Conservation (phyloP, 1,139 yeast species). For the Pichia sp. region DNA sequence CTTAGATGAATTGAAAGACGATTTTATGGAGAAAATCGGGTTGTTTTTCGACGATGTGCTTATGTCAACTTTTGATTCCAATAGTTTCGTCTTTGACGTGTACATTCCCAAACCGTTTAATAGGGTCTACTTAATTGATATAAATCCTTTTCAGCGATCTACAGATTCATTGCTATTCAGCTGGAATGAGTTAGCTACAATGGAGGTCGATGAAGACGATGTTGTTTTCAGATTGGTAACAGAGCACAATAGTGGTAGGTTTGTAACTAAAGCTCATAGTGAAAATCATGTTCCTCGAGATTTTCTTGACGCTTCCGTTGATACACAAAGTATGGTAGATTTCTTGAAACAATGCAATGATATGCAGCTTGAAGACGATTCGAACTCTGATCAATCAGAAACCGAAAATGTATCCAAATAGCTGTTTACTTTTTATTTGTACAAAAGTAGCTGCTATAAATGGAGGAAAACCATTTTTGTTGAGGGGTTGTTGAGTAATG, state of each 20-base stretch:
- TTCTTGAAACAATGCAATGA: conserved; percentile 54
- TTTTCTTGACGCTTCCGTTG: conserved; percentile 72
- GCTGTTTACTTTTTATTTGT: not conserved
- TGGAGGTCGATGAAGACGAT: conserved; percentile 27
- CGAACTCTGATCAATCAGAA: not conserved
- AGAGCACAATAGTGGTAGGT: conserved; percentile 59
- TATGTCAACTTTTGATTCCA: conserved; percentile 43
- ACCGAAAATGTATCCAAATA: conserved; percentile 4
- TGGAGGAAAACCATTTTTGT: too few relatives aligned
- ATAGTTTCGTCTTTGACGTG: conserved; percentile 63
- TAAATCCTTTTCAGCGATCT: conserved; percentile 74
- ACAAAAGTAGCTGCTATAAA: too few relatives aligned
- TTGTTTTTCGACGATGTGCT: conserved; percentile 45
- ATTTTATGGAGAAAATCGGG: conserved; percentile 42
- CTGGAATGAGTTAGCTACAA: conserved; percentile 65
- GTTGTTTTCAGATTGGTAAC: conserved; percentile 53
- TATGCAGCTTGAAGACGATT: conserved; percentile 19
- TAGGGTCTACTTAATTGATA: conserved; percentile 63
- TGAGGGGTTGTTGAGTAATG: too few relatives aligned
- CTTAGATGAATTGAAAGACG: conserved; percentile 38
- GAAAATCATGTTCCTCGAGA: conserved; percentile 91
- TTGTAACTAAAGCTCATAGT: conserved; percentile 73
- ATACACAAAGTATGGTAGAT: conserved; percentile 56
- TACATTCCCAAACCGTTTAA: conserved; percentile 72
- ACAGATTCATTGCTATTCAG: conserved; percentile 72